Evolutionary conservation across 768 basidiomycete species (phyloP), one percentile per base, ranked within the genome.

Genomic region (Paxillus rubicundulus): DNA sequence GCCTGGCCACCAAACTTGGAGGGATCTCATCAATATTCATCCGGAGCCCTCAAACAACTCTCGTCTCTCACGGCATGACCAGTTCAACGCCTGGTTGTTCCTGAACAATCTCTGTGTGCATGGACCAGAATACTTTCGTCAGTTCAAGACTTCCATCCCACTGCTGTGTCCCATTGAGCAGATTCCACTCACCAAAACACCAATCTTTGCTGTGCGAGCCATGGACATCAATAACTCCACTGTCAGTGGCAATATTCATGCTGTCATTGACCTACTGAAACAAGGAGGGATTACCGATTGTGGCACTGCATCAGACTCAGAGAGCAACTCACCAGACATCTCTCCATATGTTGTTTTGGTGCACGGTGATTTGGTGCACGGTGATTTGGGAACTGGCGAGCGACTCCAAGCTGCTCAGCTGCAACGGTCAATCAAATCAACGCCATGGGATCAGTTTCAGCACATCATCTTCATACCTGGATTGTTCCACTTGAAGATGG

Each of bases 401-500:
- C 53, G 47, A 3, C 37, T 66, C 10, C 48, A 52, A n/a, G 18
- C 54, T 13, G 48, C 54, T 20, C 42, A 45, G 36, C 34, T 53
- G 13, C 55, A 54, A 4, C 66, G 67, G 3, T 37, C 55, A 13
- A 52, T 58, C 1, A 73, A 78, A 55, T 9, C 14, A 2, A 71
- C 65, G 4, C 58, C 69, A 1, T 66, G 58, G 61, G 43, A 52
- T 5, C 63, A 69, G 0, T 49, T 73, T 10, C 70, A 74, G 45
- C 61, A 47, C 38, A 49, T 73, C 2, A 58, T 75, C 2, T 72
- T 62, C 49, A 56, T 74, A 9, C 47, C 57, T 5, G 70, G 70
- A 0, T 43, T 72, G 7, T 74, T 74, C 50, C 70, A 69, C 50
- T 52, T 66, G 20, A 69, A 66, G 42, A 70, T 70, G 61, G 62